phyloP scores from a whole-genome alignment of 331 rosid genomes.

The Phaseolus coccineus region DNA sequence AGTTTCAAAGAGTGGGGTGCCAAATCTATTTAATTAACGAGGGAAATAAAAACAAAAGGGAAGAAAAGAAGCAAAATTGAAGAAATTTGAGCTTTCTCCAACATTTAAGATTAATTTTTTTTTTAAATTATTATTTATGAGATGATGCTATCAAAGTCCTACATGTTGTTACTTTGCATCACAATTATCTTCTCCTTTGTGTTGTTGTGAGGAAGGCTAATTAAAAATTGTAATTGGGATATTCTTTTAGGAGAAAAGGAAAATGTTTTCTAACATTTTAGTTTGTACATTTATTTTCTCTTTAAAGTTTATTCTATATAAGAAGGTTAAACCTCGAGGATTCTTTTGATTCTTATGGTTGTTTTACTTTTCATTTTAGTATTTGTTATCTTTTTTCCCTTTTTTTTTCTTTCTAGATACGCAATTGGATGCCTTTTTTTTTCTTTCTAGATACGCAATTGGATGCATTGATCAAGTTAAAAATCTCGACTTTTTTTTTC shows the following conservation, averaged over 20 bases:
- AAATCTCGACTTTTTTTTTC: too few relatives aligned
- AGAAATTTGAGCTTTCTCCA: neutral
- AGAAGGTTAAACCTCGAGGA: neutral
- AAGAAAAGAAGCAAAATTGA: conserved; percentile 3
- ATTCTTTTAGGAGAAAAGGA: neutral
- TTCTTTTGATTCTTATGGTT: too few relatives aligned
- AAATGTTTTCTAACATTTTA: neutral
- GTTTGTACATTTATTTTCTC: neutral
- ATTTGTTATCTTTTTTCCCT: too few relatives aligned
- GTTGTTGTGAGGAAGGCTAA: conserved; percentile 5
- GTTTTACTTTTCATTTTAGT: too few relatives aligned
- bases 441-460: too few relatives aligned
- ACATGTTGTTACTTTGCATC: conserved; percentile 18
- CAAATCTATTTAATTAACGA: conserved; percentile 8
- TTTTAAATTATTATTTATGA: neutral
- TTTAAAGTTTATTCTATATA: neutral
- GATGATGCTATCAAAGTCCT: conserved; percentile 21
- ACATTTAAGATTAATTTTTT: neutral
- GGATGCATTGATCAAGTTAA: too few relatives aligned
- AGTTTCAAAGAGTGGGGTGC: neutral
- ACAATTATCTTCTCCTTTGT: conserved; percentile 14
- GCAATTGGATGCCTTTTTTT: too few relatives aligned
- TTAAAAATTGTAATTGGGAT: neutral
- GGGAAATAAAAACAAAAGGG: neutral
- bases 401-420: too few relatives aligned